Evolutionary conservation across 345 rosid genomes (phyloP).

Genomic region (Lepidium aucheri): DNA sequence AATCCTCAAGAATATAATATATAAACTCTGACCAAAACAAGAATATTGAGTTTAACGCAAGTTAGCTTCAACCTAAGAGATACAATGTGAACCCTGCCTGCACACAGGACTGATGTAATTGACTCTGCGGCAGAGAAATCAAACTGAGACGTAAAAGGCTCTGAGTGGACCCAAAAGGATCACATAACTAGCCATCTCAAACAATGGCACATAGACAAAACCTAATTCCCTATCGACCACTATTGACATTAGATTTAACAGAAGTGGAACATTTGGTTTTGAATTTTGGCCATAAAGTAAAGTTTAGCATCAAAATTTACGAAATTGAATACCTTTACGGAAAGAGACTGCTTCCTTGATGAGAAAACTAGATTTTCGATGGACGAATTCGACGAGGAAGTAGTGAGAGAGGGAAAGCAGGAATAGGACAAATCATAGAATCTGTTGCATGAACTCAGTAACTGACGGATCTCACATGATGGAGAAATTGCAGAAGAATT

Average conservation of each 20-base stretch:
- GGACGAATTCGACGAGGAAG: background rate
- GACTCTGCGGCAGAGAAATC: background rate
- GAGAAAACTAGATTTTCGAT: background rate
- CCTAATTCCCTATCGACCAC: conserved; percentile 1
- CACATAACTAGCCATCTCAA: background rate
- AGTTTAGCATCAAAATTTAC: background rate
- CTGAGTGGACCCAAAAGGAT: background rate
- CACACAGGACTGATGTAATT: background rate
- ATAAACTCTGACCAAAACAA: background rate
- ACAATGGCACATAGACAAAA: background rate
- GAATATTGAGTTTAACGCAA: background rate
- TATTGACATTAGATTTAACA: background rate
- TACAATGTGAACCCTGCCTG: background rate
- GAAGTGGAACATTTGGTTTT: conserved; percentile 11
- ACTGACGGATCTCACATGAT: conserved; percentile 17
- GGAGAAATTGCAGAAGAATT: conserved; percentile 17
- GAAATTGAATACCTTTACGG: conserved; percentile 40
- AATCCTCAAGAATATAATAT: background rate
- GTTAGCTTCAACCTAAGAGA: background rate
- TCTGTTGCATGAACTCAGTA: conserved; percentile 17
- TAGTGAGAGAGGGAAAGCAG: background rate
- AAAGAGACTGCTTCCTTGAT: conserved; percentile 28
- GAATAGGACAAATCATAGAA: conserved; percentile 18
- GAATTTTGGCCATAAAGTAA: background rate
- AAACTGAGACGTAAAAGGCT: background rate